phyloP scores from a whole-genome alignment of 306 rosid species.

The Senna siamea region DNA sequence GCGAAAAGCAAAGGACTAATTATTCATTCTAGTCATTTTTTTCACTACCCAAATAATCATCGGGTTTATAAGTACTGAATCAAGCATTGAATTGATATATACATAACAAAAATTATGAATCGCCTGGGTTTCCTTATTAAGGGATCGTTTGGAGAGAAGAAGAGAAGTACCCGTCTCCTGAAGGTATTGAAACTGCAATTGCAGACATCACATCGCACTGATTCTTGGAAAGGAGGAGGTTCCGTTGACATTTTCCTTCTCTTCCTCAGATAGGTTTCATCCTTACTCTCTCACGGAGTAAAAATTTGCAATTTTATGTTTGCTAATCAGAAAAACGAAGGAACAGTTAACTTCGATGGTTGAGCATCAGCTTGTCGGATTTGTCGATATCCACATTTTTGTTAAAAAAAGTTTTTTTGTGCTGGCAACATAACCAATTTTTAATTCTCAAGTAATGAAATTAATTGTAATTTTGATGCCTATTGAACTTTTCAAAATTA shows the following conservation, averaged over 20 bases:
- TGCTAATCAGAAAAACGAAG: slow-evolving; percentile 24
- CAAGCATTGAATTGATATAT: neutral
- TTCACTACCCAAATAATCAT: neutral
- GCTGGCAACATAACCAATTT: too few species aligned
- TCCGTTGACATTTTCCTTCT: slow-evolving; percentile 57
- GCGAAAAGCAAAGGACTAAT: neutral
- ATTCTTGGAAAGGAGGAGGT: slow-evolving; percentile 88
- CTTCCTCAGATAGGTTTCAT: slow-evolving; percentile 18
- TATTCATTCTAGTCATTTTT: too few species aligned
- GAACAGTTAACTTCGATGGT: neutral
- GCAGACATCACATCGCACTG: slow-evolving; percentile 94
- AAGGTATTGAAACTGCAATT: slow-evolving; percentile 94
- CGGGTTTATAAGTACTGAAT: neutral
- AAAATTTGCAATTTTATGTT: slow-evolving; percentile 4
- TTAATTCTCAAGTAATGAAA: too few species aligned
- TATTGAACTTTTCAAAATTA: too few species aligned
- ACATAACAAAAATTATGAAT: neutral
- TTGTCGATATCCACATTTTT: too few species aligned
- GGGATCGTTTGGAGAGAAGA: neutral
- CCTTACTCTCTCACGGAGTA: neutral
- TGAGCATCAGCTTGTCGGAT: neutral
- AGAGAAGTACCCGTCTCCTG: slow-evolving; percentile 74
- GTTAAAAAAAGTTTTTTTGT: too few species aligned
- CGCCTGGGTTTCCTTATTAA: neutral
- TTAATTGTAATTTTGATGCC: too few species aligned